Percentiles rank a stretch among this genome's conserved stretches.
These are phyloP conservation scores for Metarhizium brunneum DNA, from an alignment of 2,329 filamentous ascomycete genomes.

Conservation along the genomic window DNA sequence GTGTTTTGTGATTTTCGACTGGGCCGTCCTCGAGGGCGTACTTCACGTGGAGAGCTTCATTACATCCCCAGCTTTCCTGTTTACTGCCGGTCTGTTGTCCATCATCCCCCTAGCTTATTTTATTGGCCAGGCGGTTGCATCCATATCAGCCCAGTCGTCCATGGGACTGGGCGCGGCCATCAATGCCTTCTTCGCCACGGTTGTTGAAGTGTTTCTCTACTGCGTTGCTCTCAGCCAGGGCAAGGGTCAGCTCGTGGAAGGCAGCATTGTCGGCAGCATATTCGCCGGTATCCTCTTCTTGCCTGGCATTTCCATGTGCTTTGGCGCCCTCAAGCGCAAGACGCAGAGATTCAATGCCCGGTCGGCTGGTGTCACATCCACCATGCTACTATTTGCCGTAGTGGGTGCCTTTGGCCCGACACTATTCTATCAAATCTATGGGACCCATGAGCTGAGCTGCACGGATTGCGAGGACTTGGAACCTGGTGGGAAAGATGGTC, in stretches of 20 bases:
- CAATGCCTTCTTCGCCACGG: constrained; percentile 95
- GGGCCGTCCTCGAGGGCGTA: constrained; percentile 62
- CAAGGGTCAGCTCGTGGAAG: constrained; percentile 87
- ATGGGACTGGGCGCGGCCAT: constrained; percentile 97
- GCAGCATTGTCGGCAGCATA: constrained; percentile 94
- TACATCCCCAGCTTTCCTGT: constrained; percentile 79
- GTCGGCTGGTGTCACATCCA: constrained; percentile 92
- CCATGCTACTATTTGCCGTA: constrained; percentile 93
- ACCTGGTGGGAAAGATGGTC: constrained; percentile 19
- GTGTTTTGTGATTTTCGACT: constrained; percentile 91
- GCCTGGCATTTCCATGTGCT: constrained; percentile 95
- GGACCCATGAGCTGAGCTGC: constrained; percentile 91
- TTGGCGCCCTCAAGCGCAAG: constrained; percentile 94
- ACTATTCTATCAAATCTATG: constrained; percentile 97
- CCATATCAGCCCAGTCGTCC: constrained; percentile 95
- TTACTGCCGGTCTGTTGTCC: constrained; percentile 73
- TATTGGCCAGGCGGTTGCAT: constrained; percentile 95
- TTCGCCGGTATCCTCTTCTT: constrained; percentile 94
- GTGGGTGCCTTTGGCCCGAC: constrained; percentile 94
- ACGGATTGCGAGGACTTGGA: constrained; percentile 47
- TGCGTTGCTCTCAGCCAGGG: constrained; percentile 88
- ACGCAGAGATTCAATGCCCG: constrained; percentile 97
- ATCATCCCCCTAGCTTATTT: constrained; percentile 98
- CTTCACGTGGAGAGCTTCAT: constrained; percentile 63
- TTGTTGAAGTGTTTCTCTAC: constrained; percentile 97